Conservation (phyloP, 257 asterid species). For the Capsicum rhomboideum region DNA sequence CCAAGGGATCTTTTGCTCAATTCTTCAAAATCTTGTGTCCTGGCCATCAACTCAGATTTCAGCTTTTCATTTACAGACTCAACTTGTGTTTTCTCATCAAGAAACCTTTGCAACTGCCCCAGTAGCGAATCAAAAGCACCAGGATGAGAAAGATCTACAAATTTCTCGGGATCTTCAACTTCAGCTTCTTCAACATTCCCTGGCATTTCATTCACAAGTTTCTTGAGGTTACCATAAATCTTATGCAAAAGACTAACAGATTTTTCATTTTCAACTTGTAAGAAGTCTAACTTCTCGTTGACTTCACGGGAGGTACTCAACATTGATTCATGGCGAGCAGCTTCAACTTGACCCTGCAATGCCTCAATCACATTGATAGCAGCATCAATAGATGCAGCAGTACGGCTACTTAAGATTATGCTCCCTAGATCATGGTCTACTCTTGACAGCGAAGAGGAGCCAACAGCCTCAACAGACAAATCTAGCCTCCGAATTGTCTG, state of each 20-base stretch:
- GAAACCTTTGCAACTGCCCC: slow-evolving; percentile 38
- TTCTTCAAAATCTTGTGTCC: slow-evolving; percentile 41
- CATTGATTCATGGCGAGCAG: slow-evolving; percentile 34
- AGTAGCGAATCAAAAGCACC: slow-evolving; percentile 36
- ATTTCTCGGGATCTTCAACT: slow-evolving; percentile 22
- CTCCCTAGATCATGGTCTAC: slow-evolving; percentile 20
- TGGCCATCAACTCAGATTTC: slow-evolving; percentile 41
- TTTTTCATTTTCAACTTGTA: slow-evolving; percentile 33
- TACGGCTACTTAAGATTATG: slow-evolving; percentile 20
- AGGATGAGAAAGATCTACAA: slow-evolving; percentile 38
- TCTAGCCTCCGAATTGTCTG: slow-evolving; percentile 48
- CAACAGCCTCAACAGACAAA: slow-evolving; percentile 24
- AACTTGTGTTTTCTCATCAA: slow-evolving; percentile 46
- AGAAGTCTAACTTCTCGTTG: slow-evolving; percentile 15
- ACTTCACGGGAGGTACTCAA: slow-evolving; percentile 29
- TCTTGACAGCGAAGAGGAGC: slow-evolving; percentile 22
- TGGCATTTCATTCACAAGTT: slow-evolving; percentile 30
- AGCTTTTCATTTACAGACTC: slow-evolving; percentile 48
- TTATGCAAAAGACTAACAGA: slow-evolving; percentile 33
- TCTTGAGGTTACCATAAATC: slow-evolving; percentile 40
- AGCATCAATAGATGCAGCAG: slow-evolving; percentile 50
- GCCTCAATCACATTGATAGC: slow-evolving; percentile 50
- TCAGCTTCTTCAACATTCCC: slow-evolving; percentile 32
- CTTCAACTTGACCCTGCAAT: slow-evolving; percentile 50
- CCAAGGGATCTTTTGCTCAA: slow-evolving; percentile 41